phyloP scores from a whole-genome alignment of 192 early-diverging fungal genomes.

The Allomyces javanicus region DNA sequence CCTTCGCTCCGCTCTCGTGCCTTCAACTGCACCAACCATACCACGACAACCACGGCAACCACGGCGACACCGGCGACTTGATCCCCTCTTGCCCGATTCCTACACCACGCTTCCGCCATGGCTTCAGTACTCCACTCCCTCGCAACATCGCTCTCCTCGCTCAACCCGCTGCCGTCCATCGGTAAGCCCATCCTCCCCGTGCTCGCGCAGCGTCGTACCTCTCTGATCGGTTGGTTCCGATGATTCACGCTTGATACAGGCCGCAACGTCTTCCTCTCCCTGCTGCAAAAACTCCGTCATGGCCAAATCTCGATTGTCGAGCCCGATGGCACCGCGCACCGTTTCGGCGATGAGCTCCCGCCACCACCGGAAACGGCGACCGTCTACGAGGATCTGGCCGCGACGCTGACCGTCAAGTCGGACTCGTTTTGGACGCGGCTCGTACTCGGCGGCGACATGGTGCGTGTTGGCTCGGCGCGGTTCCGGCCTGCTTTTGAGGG shows the following conservation, averaged over 20 bases:
- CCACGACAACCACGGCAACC: no score
- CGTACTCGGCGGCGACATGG: slow-evolving; percentile 22
- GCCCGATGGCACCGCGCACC: slow-evolving; percentile 9
- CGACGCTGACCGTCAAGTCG: slow-evolving; percentile 24
- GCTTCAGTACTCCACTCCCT: neutral
- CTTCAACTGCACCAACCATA: no score
- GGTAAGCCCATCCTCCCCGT: neutral
- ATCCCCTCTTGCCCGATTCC: no score
- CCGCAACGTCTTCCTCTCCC: slow-evolving; percentile 6
- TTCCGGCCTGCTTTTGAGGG: slow-evolving; percentile 1
- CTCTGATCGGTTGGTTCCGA: neutral
- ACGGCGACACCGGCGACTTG: no score
- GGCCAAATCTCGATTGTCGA: slow-evolving; percentile 20
- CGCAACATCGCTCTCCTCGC: neutral
- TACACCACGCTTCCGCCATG: neutral
- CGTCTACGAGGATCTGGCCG: slow-evolving; percentile 12
- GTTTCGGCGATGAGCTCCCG: slow-evolving; percentile 17
- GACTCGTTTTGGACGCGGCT: slow-evolving; percentile 45
- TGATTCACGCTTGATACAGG: slow-evolving; percentile 1
- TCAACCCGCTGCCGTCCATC: neutral
- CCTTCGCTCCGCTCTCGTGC: no score
- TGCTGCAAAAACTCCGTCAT: slow-evolving; percentile 11
- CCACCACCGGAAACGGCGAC: neutral
- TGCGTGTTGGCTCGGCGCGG: slow-evolving; percentile 4
- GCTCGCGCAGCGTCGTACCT: no score